phyloP scores from a whole-genome alignment of 768 basidiomycete species.

The Daedaleopsis sinensis region DNA sequence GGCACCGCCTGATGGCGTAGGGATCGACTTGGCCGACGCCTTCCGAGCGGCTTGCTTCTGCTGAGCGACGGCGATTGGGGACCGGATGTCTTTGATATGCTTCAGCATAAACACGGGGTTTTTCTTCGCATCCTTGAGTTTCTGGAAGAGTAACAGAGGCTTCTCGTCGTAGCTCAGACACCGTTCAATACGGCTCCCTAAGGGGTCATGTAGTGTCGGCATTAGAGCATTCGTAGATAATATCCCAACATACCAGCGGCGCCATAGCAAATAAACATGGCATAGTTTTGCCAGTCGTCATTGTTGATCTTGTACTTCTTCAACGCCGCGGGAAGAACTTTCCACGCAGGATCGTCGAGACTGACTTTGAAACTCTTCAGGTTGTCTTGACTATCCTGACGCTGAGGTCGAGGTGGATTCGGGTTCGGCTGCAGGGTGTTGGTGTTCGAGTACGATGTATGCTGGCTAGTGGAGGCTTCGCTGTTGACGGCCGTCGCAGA shows the following conservation, averaged over 20 bases:
- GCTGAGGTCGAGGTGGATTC: slow-evolving; percentile 46
- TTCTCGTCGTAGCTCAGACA: slow-evolving; percentile 98
- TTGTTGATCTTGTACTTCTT: slow-evolving; percentile 99
- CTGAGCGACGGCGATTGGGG: slow-evolving; percentile 94
- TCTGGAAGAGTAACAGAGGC: slow-evolving; percentile 94
- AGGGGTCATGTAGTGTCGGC: background rate
- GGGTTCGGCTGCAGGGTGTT: slow-evolving; percentile 28
- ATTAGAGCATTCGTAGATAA: slow-evolving; percentile 8
- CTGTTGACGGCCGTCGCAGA: slow-evolving; percentile 2
- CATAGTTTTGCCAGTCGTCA: slow-evolving; percentile 99
- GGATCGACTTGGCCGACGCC: slow-evolving; percentile 48
- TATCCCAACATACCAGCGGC: slow-evolving; percentile 64
- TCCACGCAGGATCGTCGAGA: slow-evolving; percentile 97
- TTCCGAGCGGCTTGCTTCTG: slow-evolving; percentile 93
- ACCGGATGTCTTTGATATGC: slow-evolving; percentile 95
- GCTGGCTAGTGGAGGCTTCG: slow-evolving; percentile 15
- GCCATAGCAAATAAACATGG: slow-evolving; percentile 99
- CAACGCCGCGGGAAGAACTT: slow-evolving; percentile 94
- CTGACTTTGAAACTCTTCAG: slow-evolving; percentile 97
- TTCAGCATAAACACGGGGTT: slow-evolving; percentile 99
- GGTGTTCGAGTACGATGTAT: slow-evolving; percentile 10
- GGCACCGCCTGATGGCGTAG: slow-evolving; percentile 33
- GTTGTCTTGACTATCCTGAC: slow-evolving; percentile 72
- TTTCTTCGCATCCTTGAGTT: slow-evolving; percentile 95
- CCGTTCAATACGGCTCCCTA: slow-evolving; percentile 82